Base-by-base conservation (phyloP, 768 basidiomycete species). In the Wakefieldia striispora region DNA sequence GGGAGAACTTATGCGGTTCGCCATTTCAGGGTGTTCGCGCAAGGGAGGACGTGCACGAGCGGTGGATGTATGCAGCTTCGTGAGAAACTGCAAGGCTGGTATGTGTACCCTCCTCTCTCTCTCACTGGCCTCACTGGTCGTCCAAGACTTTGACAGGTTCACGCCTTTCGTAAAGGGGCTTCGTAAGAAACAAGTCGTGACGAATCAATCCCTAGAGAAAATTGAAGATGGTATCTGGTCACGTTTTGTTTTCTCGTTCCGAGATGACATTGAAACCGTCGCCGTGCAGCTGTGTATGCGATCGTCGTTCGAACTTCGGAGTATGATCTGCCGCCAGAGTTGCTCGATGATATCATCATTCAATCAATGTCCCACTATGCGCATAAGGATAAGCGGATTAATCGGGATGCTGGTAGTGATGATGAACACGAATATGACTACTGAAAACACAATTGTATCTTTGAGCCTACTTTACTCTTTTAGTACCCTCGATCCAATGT, bases 1-100 rank as follows among this genome's bases (percentile, higher is more conserved):
- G 0, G 97, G 97, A 38, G 97, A 99, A 70, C 80, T 98, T 21
- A 97, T 98, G 97, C 81, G 95, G 29, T 88, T 86, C 55, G 93
- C 92, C 11, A 95, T 97, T 51, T 89, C 91, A 40, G 81, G 88
- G 40, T 81, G 93, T 36, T 72, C 82, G 3, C 79, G 76, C 14
- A 79, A 78, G 40, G 86, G 86, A 3, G 86, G 86, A 4, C 79
- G 81, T 11, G 68, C 72, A 49, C 81, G 77, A 59, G 86, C 88
- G 1, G 72, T 69, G 17, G 72, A 83, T 53, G 77, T 89, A 6
- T 86, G 87, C 59, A 70, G 70, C 14, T 88, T 91, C 61, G 88
- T 93, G 16, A 72, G 88, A 50, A 72, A 73, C 31, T 91, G 88
- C 68, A 86, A 83, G 71, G 78, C 86, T 62, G 86, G 87, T 75